Conservation (phyloP, 1,284 basidiomycete species). For the Trichosporon asahii region DNA sequence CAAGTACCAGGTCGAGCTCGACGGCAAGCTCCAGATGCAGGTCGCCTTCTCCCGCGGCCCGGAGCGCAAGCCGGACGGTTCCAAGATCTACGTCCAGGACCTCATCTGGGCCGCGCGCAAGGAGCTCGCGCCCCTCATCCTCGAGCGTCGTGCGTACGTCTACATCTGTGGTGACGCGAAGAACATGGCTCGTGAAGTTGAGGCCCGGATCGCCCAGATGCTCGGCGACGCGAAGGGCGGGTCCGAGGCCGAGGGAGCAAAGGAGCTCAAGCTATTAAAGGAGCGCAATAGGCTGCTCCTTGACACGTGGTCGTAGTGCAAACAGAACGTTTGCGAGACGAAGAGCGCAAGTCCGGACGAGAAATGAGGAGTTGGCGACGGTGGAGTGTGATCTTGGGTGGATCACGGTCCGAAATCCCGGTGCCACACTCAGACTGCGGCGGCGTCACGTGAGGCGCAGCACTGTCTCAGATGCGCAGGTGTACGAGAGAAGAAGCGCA, state of each 20-base stretch:
- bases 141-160: slow-evolving; percentile 88
- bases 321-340: neutral
- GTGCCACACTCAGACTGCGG: neutral
- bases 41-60: slow-evolving; percentile 82
- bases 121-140: slow-evolving; percentile 77
- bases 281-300: slow-evolving; percentile 60
- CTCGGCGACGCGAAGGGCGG: slow-evolving; percentile 95
- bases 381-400: neutral
- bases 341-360: no score
- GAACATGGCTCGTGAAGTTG: slow-evolving; percentile 91
- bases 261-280: slow-evolving; percentile 88
- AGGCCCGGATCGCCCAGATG: slow-evolving; percentile 76
- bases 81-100: slow-evolving; percentile 96
- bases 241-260: slow-evolving; percentile 75
- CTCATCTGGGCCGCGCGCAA: slow-evolving; percentile 77
- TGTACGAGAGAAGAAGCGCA: neutral
- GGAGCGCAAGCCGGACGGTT: slow-evolving; percentile 72
- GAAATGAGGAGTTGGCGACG: no score
- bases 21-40: slow-evolving; percentile 88
- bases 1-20: slow-evolving; percentile 76
- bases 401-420: neutral
- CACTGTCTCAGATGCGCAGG: neutral
- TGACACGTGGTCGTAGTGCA: slow-evolving; percentile 43
- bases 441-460: neutral
- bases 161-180: slow-evolving; percentile 97